Percentiles rank a stretch among this genome's conserved stretches.
These are phyloP conservation scores for Singerocomus inundabilis DNA, from an alignment of 1,284 basidiomycete genomes.

Conservation along the genomic window DNA sequence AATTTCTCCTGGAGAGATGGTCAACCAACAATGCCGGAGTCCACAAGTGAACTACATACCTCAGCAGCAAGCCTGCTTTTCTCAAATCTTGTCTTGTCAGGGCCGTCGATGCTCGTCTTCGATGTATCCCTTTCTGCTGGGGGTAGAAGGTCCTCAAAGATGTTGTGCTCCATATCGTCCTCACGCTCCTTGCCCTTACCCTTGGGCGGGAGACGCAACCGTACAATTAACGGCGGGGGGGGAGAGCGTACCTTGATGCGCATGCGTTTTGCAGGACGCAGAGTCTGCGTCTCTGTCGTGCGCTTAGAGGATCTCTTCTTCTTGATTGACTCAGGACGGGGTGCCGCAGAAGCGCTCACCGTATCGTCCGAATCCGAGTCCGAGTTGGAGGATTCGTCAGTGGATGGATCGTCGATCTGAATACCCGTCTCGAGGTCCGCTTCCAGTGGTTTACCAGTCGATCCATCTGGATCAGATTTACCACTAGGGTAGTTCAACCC, in stretches of 20 bases:
- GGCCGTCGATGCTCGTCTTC: constrained; percentile 63
- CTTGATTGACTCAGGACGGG: constrained; percentile 26
- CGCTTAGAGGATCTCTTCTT: constrained; percentile 31
- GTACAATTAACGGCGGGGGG: constrained; percentile 42
- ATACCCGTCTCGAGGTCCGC: constrained; percentile 21
- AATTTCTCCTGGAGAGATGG: constrained; percentile 48
- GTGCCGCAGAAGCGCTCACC: constrained; percentile 10
- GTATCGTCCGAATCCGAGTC: constrained; percentile 34
- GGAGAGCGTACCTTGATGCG: constrained; percentile 40
- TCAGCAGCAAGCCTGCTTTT: constrained; percentile 70
- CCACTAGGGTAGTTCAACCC: constrained; percentile 3
- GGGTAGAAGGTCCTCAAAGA: constrained; percentile 81
- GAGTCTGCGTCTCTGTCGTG: constrained; percentile 21
- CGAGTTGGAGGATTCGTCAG: constrained; percentile 32
- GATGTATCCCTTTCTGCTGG: constrained; percentile 73
- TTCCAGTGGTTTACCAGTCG: constrained; percentile 1
- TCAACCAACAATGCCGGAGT: constrained; percentile 8
- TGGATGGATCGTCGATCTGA: constrained; percentile 21
- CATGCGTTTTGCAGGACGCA: constrained; percentile 39
- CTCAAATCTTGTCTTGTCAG: constrained; percentile 80
- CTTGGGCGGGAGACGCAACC: constrained; percentile 53
- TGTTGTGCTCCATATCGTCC: constrained; percentile 52
- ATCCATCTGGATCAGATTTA: constrained; percentile 9
- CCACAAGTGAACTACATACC: constrained; percentile 38
- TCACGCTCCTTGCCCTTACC: constrained; percentile 65